These are phyloP conservation scores for Nephelium lappaceum DNA, from an alignment of 345 rosid genomes.

Conservation along the genomic window DNA sequence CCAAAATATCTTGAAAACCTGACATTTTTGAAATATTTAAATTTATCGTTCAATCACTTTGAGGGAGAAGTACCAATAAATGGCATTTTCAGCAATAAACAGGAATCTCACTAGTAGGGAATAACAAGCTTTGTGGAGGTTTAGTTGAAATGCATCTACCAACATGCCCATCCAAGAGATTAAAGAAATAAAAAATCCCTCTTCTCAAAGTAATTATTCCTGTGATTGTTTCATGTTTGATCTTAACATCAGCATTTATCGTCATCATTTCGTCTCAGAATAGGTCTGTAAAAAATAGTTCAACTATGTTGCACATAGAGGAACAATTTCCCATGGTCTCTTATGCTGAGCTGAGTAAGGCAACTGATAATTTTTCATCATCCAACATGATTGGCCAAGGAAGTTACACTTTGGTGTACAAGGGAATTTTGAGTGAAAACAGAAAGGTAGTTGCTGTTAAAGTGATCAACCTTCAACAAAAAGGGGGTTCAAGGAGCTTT, in stretches of 20 bases:
- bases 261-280: background rate
- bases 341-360: background rate
- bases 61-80: slow-evolving; percentile 23
- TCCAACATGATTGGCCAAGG: slow-evolving; percentile 31
- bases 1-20: slow-evolving; percentile 6
- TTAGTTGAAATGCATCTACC: slow-evolving; percentile 13
- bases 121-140: slow-evolving; percentile 18
- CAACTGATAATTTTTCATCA: slow-evolving; percentile 31
- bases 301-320: background rate
- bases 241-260: background rate
- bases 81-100: slow-evolving; percentile 15
- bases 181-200: slow-evolving; percentile 9
- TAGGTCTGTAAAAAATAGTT: background rate
- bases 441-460: slow-evolving; percentile 31
- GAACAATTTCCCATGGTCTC: slow-evolving; percentile 7
- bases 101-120: slow-evolving; percentile 14
- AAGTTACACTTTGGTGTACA: slow-evolving; percentile 29
- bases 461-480: slow-evolving; percentile 38
- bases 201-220: background rate
- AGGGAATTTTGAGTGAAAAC: slow-evolving; percentile 24
- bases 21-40: background rate
- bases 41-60: slow-evolving; percentile 21
- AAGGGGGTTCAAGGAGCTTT: slow-evolving; percentile 48
- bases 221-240: background rate
- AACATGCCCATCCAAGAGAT: background rate